Evolutionary conservation across 768 basidiomycete genomes (phyloP).

Genomic region (Kwoniella heveanensis): DNA sequence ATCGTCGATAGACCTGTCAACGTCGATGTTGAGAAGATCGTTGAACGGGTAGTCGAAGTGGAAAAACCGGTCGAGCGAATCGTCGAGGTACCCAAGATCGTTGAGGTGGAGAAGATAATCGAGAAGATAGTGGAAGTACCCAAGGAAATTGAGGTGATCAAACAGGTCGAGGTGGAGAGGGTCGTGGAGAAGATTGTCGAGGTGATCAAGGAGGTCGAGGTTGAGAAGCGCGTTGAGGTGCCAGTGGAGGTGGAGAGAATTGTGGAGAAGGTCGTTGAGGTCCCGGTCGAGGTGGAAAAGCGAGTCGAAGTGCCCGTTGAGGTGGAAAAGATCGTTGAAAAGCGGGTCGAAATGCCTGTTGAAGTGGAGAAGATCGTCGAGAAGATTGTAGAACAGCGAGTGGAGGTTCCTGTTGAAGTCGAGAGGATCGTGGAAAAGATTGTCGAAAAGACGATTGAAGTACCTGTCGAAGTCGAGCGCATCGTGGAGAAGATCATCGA

Average conservation of each 20-base stretch:
- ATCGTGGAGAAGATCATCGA: constrained; percentile 49
- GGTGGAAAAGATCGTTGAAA: constrained; percentile 40
- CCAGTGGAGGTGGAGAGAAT: constrained; percentile 37
- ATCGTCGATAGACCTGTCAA: constrained; percentile 30
- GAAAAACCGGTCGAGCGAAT: constrained; percentile 27
- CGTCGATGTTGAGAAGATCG: constrained; percentile 36
- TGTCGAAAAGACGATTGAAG: constrained; percentile 32
- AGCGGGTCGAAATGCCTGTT: constrained; percentile 45
- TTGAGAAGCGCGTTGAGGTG: constrained; percentile 30
- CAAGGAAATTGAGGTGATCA: constrained; percentile 45
- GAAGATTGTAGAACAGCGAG: constrained; percentile 39
- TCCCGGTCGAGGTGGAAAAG: constrained; percentile 40
- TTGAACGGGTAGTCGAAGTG: constrained; percentile 47
- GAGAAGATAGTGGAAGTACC: constrained; percentile 35
- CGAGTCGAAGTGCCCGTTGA: constrained; percentile 30
- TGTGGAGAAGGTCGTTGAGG: constrained; percentile 40
- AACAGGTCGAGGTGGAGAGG: constrained; percentile 45
- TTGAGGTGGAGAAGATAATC: constrained; percentile 36
- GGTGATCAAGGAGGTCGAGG: constrained; percentile 43
- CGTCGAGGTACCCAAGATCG: constrained; percentile 40
- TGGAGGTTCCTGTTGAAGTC: constrained; percentile 39
- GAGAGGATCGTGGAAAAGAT: constrained; percentile 45
- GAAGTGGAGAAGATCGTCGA: constrained; percentile 42
- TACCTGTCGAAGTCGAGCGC: constrained; percentile 41
- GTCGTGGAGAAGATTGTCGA: constrained; percentile 39